phyloP scores from a whole-genome alignment of 208 protist genomes.

The Histomonas meleagridis region DNA sequence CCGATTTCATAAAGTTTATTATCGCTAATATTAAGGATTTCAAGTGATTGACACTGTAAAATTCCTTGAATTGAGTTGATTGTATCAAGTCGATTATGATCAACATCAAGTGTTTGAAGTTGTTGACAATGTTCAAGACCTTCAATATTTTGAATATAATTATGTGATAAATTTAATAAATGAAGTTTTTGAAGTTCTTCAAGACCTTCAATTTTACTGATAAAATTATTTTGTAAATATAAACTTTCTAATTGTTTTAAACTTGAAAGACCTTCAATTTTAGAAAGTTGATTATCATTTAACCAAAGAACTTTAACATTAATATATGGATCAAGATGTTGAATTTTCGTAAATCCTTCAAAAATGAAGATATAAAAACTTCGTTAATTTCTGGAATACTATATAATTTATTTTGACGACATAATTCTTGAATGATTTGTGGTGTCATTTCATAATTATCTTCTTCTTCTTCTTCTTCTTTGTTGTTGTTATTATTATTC shows the following conservation, averaged over 20 bases:
- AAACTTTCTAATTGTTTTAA: slow-evolving; percentile 60
- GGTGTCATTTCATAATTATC: not conserved
- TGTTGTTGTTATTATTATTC: not conserved
- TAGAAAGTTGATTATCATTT: slow-evolving; percentile 67
- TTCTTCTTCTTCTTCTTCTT: slow-evolving; percentile 16
- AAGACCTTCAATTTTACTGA: slow-evolving; percentile 56
- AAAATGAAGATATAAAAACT: slow-evolving; percentile 74
- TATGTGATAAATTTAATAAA: slow-evolving; percentile 64
- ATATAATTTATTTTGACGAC: not conserved
- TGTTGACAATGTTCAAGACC: slow-evolving; percentile 46
- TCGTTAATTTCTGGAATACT: slow-evolving; percentile 72
- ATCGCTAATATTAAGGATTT: slow-evolving; percentile 71
- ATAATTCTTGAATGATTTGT: not conserved
- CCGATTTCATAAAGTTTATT: slow-evolving; percentile 63
- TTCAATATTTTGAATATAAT: slow-evolving; percentile 56
- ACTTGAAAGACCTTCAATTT: slow-evolving; percentile 60
- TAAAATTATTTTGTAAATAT: slow-evolving; percentile 72
- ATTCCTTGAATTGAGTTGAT: slow-evolving; percentile 57
- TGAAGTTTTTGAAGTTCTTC: slow-evolving; percentile 58
- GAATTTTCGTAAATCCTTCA: slow-evolving; percentile 61
- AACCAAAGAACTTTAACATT: slow-evolving; percentile 69
- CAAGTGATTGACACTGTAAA: slow-evolving; percentile 56
- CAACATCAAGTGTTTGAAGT: slow-evolving; percentile 57
- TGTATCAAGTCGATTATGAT: slow-evolving; percentile 58
- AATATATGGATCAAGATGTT: slow-evolving; percentile 62